Evolutionary conservation across 2,329 filamentous ascomycete species (phyloP).

Genomic region (Colletotrichum nymphaeae): DNA sequence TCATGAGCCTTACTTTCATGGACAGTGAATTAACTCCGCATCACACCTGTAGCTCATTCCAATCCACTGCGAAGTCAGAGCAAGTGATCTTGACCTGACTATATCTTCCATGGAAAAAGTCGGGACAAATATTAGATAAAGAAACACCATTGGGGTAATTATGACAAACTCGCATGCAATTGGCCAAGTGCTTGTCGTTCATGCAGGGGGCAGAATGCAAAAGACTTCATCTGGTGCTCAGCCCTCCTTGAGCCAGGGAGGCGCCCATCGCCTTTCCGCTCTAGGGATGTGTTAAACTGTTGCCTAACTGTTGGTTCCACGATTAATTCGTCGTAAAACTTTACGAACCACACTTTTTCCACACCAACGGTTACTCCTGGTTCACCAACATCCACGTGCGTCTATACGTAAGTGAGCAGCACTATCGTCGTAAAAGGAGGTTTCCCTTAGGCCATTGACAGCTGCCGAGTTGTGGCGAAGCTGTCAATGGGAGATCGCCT

Average conservation of each 20-base stretch:
- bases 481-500: not conserved
- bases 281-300: slow-evolving; percentile 13
- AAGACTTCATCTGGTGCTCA: not conserved
- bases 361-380: not conserved
- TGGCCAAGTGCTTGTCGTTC: not conserved
- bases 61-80: not conserved
- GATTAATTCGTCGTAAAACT: not conserved
- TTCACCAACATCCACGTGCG: not conserved
- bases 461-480: not conserved
- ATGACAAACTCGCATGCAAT: not conserved
- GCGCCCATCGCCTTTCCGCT: not conserved
- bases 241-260: not conserved
- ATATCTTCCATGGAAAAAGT: not conserved
- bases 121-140: not conserved
- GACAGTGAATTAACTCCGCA: not conserved
- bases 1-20: not conserved
- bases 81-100: not conserved
- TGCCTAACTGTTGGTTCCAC: slow-evolving; percentile 11
- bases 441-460: not conserved
- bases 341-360: not conserved
- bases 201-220: not conserved
- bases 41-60: not conserved
- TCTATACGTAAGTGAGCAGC: not conserved
- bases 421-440: not conserved
- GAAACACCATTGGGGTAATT: not conserved